Percentiles rank a stretch among this genome's conserved stretches.
phyloP scores from a whole-genome alignment of 352 stramenopile genomes.

The Thalassiosira tumida region DNA sequence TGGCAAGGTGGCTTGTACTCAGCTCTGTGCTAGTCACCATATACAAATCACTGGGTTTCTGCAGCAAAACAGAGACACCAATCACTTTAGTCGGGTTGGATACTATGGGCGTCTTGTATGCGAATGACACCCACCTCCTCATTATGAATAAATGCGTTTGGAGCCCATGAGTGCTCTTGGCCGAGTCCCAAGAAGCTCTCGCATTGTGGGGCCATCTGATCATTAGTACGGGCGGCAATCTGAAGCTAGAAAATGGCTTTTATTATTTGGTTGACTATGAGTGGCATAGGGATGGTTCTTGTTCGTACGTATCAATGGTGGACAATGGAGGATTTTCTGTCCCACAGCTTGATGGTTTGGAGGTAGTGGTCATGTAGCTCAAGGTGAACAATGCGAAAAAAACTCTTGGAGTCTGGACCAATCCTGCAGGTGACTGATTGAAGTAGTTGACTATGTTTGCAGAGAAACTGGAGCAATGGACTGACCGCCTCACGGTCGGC shows the following conservation, averaged over 20 bases:
- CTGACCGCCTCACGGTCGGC: neutral
- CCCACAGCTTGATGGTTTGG: neutral
- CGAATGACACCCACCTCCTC: slow-evolving; percentile 40
- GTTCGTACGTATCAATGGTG: neutral
- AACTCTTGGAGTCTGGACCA: slow-evolving; percentile 42
- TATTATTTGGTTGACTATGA: slow-evolving; percentile 34
- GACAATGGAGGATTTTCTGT: slow-evolving; percentile 8
- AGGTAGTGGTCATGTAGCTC: neutral
- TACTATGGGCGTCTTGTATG: slow-evolving; percentile 18
- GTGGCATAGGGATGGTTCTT: neutral
- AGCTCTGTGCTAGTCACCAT: neutral
- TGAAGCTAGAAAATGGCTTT: slow-evolving; percentile 40
- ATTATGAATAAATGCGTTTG: neutral
- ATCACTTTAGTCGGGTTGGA: neutral
- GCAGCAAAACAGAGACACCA: neutral
- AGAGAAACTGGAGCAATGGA: slow-evolving; percentile 35
- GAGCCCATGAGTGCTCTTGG: neutral
- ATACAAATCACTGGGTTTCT: neutral
- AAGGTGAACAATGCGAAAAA: slow-evolving; percentile 16
- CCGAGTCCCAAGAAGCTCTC: neutral
- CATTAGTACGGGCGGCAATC: neutral
- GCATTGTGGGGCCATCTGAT: slow-evolving; percentile 23
- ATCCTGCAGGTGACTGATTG: slow-evolving; percentile 7
- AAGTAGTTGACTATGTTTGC: slow-evolving; percentile 17
- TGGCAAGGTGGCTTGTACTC: neutral